Base-by-base conservation (phyloP, 306 rosid genomes). In the Mucuna pruriens region DNA sequence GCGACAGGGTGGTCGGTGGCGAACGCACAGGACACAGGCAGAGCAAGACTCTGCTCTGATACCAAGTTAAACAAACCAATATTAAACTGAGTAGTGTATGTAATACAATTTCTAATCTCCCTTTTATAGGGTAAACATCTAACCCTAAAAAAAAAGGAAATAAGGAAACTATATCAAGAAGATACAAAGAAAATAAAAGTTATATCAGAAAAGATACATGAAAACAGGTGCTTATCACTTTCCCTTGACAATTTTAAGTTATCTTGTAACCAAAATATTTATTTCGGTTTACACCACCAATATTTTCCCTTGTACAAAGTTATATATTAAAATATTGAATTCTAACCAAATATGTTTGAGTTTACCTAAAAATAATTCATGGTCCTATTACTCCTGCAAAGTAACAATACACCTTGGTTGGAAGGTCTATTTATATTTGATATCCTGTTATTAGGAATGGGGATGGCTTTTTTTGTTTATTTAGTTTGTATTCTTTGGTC, bases 401-500 rank as follows among this genome's bases (percentile, higher is more conserved):
- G 23, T 17, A 17, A 19, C 0, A 1, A n/a, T 16, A 16, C 5
- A 19, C 58, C 58, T 74, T 31, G 15, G 68, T 9, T 70, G 67
- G 82, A 83, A 49, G 44, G 44, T 65, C 75, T 51, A 5, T 58
- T 7, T 58, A 38, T 61, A 46, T 57, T 20, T 52, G 49, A 66
- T 55, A 66, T 10, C 45, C 29, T 76, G 23, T 33, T 3, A 55
- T 65, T 19, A 23, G 33, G 10, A 42, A 31, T 31, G 33, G 44
- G 33, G 44, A 74, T 57, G 34, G 29, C 5, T 57, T n/a, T 58
- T 55, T 64, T 76, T 49, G n/a, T 64, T 67, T 49, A 57, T 34
- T 67, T 82, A 38, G 16, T 46, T 78, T 16, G 29, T 66, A 55
- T 63, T 82, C 63, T 42, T 64, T 52, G 63, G 49, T 63, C 23